Evolutionary conservation across 169 alveolate species (phyloP), one percentile per base, ranked within the genome.

Genomic region (Cystoisospora suis): DNA sequence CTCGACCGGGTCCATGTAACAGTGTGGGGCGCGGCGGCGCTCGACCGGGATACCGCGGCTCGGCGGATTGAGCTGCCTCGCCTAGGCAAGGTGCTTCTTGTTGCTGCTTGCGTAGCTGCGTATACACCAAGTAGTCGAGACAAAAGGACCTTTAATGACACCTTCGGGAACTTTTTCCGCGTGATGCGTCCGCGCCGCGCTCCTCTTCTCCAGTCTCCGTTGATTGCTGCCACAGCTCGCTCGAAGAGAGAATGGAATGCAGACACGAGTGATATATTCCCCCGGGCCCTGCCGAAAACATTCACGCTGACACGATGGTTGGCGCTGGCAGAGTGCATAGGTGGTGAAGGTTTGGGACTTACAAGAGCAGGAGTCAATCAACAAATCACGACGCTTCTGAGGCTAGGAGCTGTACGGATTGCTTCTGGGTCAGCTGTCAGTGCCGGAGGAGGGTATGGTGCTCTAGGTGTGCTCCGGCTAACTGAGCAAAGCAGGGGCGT

Each of bases 11-110:
- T 45, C 20, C 75, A 59, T 38, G 65, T 47, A 32, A 72, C 58
- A 7, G 45, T 72, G 15, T 87, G 91, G 91, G 87, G 87, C 45
- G 91, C 86, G 42, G 58, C 79, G n/a, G 44, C 42, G 17, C 83
- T 56, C 38, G 87, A 77, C 59, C 86, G 86, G 9, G 85, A 70
- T 44, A 72, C 75, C 15, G 91, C 87, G 7, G 91, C 91, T 36
- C 86, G 91, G 36, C 87, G 79, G 46, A 40, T 87, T 46, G 86
- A 87, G 91, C 61, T 87, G 45, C 91, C 91, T 46, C 56, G 91
- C 69, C 61, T 87, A 77, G 45, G 47, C 65, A 80, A 61, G 17
- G n/a, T 87, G 56, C 91, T 87, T 53, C 80, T 87, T 38, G 91
- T 87, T 20, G 91, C 91, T 49, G 91, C 91, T 0, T 38, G 47